phyloP scores from a whole-genome alignment of 345 rosid species.

The Clarkia xantiana region DNA sequence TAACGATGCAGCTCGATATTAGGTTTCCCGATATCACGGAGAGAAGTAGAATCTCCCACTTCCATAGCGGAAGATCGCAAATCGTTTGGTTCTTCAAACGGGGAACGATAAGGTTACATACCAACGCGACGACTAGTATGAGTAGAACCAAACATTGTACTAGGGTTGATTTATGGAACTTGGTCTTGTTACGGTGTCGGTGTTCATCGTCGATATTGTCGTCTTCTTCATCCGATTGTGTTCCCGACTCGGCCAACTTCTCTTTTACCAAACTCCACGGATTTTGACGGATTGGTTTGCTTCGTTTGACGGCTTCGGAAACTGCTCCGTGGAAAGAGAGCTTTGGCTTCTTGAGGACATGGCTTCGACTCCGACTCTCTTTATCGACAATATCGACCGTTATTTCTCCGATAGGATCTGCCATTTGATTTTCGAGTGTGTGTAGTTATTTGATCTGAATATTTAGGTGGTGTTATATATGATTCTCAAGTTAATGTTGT shows the following conservation, averaged over 20 bases:
- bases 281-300: too few species aligned
- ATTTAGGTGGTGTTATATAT: too few species aligned
- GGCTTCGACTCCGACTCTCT: not conserved
- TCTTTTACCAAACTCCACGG: not conserved
- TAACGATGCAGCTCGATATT: conserved; percentile 7
- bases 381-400: not conserved
- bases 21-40: conserved; percentile 8
- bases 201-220: not conserved
- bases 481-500: not conserved
- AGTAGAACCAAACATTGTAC: conserved; percentile 5
- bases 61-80: conserved; percentile 10
- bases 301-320: conserved; percentile 2
- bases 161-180: not conserved
- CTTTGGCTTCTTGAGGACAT: not conserved
- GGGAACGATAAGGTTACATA: conserved; percentile 3
- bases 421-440: not conserved
- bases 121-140: not conserved
- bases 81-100: conserved; percentile 3
- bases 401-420: not conserved
- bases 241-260: not conserved
- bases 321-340: conserved; percentile 7
- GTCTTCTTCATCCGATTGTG: not conserved
- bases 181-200: conserved; percentile 4
- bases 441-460: too few species aligned
- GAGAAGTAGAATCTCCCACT: conserved; percentile 8